Conservation (phyloP, 352 stramenopile species). For the Pythium oligandrum region DNA sequence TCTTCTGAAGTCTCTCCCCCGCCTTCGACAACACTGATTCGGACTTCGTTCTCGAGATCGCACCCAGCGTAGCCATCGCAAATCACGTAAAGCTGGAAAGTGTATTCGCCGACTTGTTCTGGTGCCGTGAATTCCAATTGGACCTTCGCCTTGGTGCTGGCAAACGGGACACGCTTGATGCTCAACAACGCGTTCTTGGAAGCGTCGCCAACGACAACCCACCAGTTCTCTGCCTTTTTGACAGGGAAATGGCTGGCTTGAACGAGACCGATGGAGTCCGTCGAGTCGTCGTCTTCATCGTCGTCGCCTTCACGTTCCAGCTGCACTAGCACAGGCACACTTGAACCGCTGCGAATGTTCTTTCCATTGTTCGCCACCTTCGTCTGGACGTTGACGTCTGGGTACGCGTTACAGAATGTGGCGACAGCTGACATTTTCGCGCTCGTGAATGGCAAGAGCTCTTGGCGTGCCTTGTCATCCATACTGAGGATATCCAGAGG, state of each 20-base stretch:
- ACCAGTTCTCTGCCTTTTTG: slow-evolving; percentile 98
- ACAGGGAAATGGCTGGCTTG: slow-evolving; percentile 69
- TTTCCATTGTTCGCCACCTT: slow-evolving; percentile 89
- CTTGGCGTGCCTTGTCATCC: slow-evolving; percentile 89
- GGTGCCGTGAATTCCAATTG: slow-evolving; percentile 96
- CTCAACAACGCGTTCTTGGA: slow-evolving; percentile 94
- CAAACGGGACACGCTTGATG: slow-evolving; percentile 96
- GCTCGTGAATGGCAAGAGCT: slow-evolving; percentile 87
- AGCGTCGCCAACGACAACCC: slow-evolving; percentile 96
- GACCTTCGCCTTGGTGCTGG: slow-evolving; percentile 67
- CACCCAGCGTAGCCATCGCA: slow-evolving; percentile 98
- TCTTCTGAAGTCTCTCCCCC: slow-evolving; percentile 18
- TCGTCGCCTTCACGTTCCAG: slow-evolving; percentile 94
- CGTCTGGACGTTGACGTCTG: slow-evolving; percentile 95
- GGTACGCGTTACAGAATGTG: slow-evolving; percentile 99
- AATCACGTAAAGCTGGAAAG: slow-evolving; percentile 98
- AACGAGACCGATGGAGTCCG: slow-evolving; percentile 56
- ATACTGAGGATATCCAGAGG: slow-evolving; percentile 88
- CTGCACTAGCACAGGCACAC: slow-evolving; percentile 85
- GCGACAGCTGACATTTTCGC: slow-evolving; percentile 96
- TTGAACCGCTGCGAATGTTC: slow-evolving; percentile 87
- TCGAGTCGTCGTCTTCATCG: slow-evolving; percentile 51
- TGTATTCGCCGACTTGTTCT: slow-evolving; percentile 91
- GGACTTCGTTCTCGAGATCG: slow-evolving; percentile 96
- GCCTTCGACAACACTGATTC: slow-evolving; percentile 53